Evolutionary conservation across 176 grass and related monocot species (phyloP).

Genomic region (Bonia amplexicaulis): DNA sequence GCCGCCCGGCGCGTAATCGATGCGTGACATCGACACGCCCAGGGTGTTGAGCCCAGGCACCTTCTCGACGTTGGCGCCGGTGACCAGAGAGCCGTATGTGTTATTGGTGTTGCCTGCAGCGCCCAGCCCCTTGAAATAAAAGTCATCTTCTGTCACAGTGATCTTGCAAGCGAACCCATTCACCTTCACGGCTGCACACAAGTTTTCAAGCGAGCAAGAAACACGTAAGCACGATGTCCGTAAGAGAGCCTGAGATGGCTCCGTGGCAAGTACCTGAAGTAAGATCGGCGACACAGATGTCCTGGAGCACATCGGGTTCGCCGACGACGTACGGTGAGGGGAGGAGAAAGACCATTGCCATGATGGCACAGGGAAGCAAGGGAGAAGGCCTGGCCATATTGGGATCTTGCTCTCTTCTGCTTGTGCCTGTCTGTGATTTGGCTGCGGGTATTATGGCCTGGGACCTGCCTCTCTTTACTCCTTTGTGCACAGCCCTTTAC

Average conservation of each 20-base stretch:
- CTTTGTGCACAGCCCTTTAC: constrained; percentile 8
- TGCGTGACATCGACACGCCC: constrained; percentile 35
- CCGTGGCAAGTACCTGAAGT: constrained; percentile 1
- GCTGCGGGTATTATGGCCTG: constrained; percentile 2
- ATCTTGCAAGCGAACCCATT: constrained; percentile 33
- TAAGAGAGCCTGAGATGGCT: not conserved
- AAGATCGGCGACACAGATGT: constrained; percentile 47
- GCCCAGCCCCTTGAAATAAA: constrained; percentile 20
- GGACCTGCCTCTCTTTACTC: constrained; percentile 24
- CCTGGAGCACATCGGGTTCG: constrained; percentile 44
- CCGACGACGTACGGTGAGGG: not conserved
- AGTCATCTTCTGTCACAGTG: constrained; percentile 19
- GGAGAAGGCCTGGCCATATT: constrained; percentile 6
- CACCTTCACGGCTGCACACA: constrained; percentile 19
- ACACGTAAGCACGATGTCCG: not conserved
- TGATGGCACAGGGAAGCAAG: not conserved
- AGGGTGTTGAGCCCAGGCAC: constrained; percentile 41
- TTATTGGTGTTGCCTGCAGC: constrained; percentile 20
- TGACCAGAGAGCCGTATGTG: constrained; percentile 16
- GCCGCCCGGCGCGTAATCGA: constrained; percentile 35
- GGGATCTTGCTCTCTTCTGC: not conserved
- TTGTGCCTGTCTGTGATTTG: not conserved
- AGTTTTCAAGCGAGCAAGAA: not conserved
- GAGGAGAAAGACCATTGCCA: not conserved
- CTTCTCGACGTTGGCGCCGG: constrained; percentile 29